Evolutionary conservation across 2,329 filamentous ascomycete genomes (phyloP), one percentile per base, ranked within the genome.

Genomic region (Thielaviopsis populi): DNA sequence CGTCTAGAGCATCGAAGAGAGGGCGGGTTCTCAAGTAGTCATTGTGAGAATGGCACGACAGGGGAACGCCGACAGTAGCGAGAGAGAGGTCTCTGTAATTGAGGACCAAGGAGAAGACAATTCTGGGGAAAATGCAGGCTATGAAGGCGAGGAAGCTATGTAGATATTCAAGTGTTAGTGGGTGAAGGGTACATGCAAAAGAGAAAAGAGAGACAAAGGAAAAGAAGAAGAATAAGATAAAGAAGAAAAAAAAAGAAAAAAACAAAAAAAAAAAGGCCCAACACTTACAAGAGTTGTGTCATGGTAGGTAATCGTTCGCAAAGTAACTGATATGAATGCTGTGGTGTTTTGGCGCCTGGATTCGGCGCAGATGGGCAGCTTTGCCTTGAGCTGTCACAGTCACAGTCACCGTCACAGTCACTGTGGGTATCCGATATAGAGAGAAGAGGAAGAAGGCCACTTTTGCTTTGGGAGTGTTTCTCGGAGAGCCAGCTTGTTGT

Each of bases 11-110:
- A 11, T 82, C 82, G 68, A 81, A 84, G 2, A 89, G 75, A 0
- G 86, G 85, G 0, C 80, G 75, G 19, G 76, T 75, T 59, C 83
- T 80, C 82, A 83, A 86, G 72, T 88, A 89, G 71, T 89, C 85
- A 68, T 88, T 88, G 70, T 88, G 85, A 1, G 82, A 85, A 70
- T 87, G 84, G 67, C 83, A 85, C 1, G 76, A 74, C 37, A 84
- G 77, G 1, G 83, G 82, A 1, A 75, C 70, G 19, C 43, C 56
- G 10, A 61, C 58, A 13, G 83, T 74, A 59, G 24, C 58, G 33
- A 66, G 50, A 24, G 48, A n/a, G 24, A 33, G 33, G 7, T 54
- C 24, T n/a, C 10, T 15, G 17, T 56, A 41, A 33, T 46, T 37
- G 8, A 13, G 42, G 17, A 27, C 37, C 17, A 54, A 63, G 53